Evolutionary conservation across 75 land plant species (phyloP), one percentile per base, ranked within the genome.

Genomic region (Isoetes taiwanensis): DNA sequence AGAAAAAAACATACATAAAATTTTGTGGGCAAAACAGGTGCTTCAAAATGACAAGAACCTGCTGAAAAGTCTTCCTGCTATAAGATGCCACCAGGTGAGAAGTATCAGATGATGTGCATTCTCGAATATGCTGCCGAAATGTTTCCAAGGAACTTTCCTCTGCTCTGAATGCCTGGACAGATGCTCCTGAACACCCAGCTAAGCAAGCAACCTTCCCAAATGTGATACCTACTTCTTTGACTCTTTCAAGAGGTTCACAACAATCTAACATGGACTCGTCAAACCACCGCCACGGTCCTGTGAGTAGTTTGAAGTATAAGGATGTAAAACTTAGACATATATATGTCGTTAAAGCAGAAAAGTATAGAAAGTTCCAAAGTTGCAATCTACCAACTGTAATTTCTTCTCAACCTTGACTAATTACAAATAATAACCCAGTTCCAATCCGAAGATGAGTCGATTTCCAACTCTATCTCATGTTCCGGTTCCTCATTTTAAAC

Each of bases 251-350:
- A 52, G 90, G 85, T 39, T 88, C 85, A 43, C 90, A 84, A 64
- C 90, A 84, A 37, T 88, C 95, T 5, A 88, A 63, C 95, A 88
- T 88, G 8, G 90, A 72, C 31, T 88, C 95, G 75, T 88, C 95
- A 72, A 78, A 88, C 95, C 95, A 88, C 23, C 95, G 75, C 95
- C 95, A 88, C 29, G 95, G 95, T 3, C 95, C 95, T 87, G 57
- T 19, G 37, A 26, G 24, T 28, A n/a, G n/a, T n/a, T n/a, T n/a
- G n/a, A n/a, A n/a, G n/a, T n/a, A n/a, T n/a, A n/a, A n/a, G n/a
- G n/a, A n/a, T n/a, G n/a, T n/a, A n/a, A n/a, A n/a, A n/a, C n/a
- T n/a, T n/a, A n/a, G n/a, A n/a, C n/a, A n/a, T n/a, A n/a, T n/a
- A n/a, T n/a, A n/a, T n/a, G n/a, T n/a, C n/a, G n/a, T n/a, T n/a